Evolutionary conservation across 164 flowering plant species (phyloP), one percentile per base, ranked within the genome.

Genomic region (Cinnamomum micranthum): DNA sequence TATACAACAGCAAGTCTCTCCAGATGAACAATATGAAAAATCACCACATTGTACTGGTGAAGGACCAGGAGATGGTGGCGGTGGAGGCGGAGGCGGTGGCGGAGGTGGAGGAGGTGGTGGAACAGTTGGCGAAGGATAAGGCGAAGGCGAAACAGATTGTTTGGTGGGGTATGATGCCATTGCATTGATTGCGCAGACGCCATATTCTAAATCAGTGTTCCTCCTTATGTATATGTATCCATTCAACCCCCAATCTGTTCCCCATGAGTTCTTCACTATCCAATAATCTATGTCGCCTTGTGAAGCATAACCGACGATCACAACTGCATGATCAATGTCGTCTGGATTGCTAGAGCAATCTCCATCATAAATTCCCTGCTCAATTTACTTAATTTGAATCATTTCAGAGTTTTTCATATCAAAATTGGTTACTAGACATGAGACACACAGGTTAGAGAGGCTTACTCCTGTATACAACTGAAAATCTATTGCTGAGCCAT

Each of bases 191-290:
- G 90, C 96, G 73, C 96, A 93, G 6, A 84, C 87, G 23, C 96
- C 95, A 73, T 83, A 82, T 28, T 71, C 13, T 17, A 78, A 72
- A 71, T 74, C 68, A 25, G 90, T 86, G 82, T 87, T 85, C 75
- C 93, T 86, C 72, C 27, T 83, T 6, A 91, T 79, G 65, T 88
- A 88, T 2, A 86, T 74, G 59, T 75, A 75, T 15, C 77, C 77
- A 41, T 69, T 52, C 1, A 69, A 6, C n/a, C 77, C 77, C 77
- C 77, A 75, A n/a, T 50, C 47, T 15, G 71, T 69, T 41, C 95
- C 97, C 95, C 95, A 90, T 27, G 93, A 91, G 66, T 93, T 93
- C 84, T 90, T 93, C 25, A 84, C 87, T 1, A 93, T 91, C 96
- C 97, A 91, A 27, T 91, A 91, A 10, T 89, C 90, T 73, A 85